A percentile compares a stretch with the other conserved stretches of the same genome.
Conservation (phyloP, 495 filamentous ascomycete genomes). For the Lasiosphaeria hispida region DNA sequence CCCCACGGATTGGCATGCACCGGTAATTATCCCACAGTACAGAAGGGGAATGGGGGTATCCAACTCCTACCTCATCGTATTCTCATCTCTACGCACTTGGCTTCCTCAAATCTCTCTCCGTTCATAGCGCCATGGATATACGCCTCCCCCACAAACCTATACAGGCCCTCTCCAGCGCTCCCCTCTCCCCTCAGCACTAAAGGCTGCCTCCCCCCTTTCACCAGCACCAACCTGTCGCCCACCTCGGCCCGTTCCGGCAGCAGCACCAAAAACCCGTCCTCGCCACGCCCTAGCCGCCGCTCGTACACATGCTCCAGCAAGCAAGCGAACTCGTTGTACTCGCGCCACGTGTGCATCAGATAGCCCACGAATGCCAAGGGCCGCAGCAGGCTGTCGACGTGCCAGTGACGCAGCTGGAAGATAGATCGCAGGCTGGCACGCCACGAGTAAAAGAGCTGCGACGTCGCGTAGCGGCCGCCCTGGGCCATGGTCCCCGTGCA, state of each 20-base stretch:
- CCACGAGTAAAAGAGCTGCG: constrained; percentile 5
- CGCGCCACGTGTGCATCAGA: constrained; percentile 5
- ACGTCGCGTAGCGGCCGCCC: not conserved
- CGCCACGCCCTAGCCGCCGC: constrained; percentile 1
- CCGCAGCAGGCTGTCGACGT: not conserved
- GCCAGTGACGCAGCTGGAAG: not conserved
- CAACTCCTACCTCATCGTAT: too few relatives aligned
- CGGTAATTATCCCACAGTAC: too few relatives aligned
- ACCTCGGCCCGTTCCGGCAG: not conserved
- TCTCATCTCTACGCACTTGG: constrained; percentile 1
- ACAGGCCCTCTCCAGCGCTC: not conserved
- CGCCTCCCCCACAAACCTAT: constrained; percentile 16
- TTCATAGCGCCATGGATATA: constrained; percentile 24
- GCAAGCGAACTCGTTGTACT: constrained; percentile 1
- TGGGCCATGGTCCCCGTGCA: not conserved
- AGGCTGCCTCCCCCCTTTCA: constrained; percentile 1
- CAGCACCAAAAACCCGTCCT: constrained; percentile 5
- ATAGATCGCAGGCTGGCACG: not conserved
- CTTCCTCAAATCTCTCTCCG: constrained; percentile 9
- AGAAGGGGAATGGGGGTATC: too few relatives aligned
- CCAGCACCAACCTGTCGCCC: constrained; percentile 15
- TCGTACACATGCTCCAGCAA: not conserved
- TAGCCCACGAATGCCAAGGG: constrained; percentile 2
- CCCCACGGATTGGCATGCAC: too few relatives aligned
- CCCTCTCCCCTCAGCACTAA: constrained; percentile 13